phyloP scores from a whole-genome alignment of 345 rosid genomes.

The Erucastrum elatum region DNA sequence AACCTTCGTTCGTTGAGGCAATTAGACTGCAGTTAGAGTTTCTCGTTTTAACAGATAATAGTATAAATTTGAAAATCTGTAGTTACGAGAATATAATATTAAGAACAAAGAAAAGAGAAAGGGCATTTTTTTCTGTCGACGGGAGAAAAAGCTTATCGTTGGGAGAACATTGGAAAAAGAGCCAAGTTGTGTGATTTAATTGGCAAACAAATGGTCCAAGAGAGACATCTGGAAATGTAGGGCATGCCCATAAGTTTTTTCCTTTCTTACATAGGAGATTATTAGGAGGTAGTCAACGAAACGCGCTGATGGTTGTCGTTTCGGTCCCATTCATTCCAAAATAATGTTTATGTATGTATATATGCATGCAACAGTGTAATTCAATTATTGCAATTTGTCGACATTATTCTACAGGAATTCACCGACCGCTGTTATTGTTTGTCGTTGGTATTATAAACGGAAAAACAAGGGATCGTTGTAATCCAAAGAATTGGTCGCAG shows the following conservation, averaged over 20 bases:
- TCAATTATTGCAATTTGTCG: constrained; percentile 29
- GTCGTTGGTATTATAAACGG: background rate
- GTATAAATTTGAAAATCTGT: background rate
- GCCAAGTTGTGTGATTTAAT: background rate
- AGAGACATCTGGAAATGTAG: constrained; percentile 29
- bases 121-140: constrained; percentile 32
- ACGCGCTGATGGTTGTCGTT: constrained; percentile 38
- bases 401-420: constrained; percentile 17
- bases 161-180: constrained; percentile 10
- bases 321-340: constrained; percentile 29
- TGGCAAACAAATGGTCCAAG: constrained; percentile 23
- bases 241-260: constrained; percentile 24
- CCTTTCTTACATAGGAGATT: background rate
- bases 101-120: background rate
- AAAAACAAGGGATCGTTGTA: background rate
- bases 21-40: background rate
- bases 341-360: background rate
- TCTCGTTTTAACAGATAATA: background rate
- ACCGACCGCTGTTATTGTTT: constrained; percentile 33
- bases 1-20: background rate
- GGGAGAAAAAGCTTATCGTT: background rate
- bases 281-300: constrained; percentile 35
- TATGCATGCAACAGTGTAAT: constrained; percentile 29
- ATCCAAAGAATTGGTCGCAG: background rate
- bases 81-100: background rate